Percentiles rank a stretch among this genome's conserved stretches.
Conservation (phyloP, 140 eudicot species). For the Erigeron philadelphicus region DNA sequence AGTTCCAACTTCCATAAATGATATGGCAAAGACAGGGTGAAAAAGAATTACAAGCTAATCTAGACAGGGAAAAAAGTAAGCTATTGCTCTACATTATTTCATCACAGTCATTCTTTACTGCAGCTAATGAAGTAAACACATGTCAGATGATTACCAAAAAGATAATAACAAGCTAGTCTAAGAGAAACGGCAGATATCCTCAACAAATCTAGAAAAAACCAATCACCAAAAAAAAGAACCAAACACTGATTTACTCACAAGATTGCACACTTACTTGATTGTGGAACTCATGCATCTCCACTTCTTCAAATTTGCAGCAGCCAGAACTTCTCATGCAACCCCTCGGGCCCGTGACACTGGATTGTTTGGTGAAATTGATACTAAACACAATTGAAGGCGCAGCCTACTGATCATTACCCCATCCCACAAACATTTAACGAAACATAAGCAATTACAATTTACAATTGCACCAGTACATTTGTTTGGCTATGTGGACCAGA, state of each 20-base stretch:
- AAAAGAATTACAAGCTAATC: neutral
- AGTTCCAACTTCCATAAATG: neutral
- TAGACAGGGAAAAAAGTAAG: neutral
- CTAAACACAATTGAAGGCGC: constrained; percentile 19
- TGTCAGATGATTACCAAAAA: neutral
- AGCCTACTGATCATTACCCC: constrained; percentile 25
- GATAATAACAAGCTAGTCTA: constrained; percentile 4
- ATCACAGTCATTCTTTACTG: neutral
- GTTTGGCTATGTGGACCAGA: constrained; percentile 10
- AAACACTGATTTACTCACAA: constrained; percentile 24
- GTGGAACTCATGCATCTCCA: constrained; percentile 35
- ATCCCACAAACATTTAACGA: constrained; percentile 20
- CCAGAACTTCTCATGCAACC: constrained; percentile 30
- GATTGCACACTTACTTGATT: constrained; percentile 42
- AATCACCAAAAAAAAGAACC: constrained; percentile 6
- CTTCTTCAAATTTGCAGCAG: constrained; percentile 33
- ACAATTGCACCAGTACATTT: constrained; percentile 19
- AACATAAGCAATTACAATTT: constrained; percentile 9
- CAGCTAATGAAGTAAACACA: constrained; percentile 14
- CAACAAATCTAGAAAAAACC: constrained; percentile 13
- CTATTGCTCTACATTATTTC: neutral
- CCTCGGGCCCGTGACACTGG: constrained; percentile 21
- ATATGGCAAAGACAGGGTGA: neutral
- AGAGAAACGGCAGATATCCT: constrained; percentile 11
- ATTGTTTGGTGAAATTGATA: constrained; percentile 19